These are phyloP conservation scores for Tulasnella sp. DNA, from an alignment of 768 basidiomycete species.

Conservation along the genomic window DNA sequence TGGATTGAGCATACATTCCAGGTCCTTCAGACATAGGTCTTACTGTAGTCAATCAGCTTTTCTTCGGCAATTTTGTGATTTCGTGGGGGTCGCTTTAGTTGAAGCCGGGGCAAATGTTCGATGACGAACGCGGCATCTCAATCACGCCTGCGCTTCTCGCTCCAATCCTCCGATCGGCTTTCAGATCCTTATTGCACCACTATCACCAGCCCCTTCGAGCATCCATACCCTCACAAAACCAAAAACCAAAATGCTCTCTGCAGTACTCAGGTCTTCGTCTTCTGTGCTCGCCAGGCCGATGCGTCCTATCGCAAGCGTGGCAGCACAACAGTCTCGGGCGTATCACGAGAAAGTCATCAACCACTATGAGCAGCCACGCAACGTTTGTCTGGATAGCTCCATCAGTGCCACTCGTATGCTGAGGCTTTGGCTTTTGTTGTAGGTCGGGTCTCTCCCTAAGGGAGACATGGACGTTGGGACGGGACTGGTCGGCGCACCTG, in stretches of 20 bases:
- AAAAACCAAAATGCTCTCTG: constrained; percentile 3
- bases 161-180: background rate
- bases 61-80: background rate
- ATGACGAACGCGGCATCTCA: background rate
- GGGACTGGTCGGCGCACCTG: constrained; percentile 94
- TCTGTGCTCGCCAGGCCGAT: background rate
- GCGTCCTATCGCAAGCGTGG: constrained; percentile 15
- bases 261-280: constrained; percentile 1
- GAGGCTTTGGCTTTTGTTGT: constrained; percentile 18
- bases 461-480: constrained; percentile 86
- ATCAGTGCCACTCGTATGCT: constrained; percentile 37
- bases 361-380: constrained; percentile 95
- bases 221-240: background rate
- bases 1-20: too few relatives aligned
- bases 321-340: constrained; percentile 34
- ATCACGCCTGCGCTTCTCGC: constrained; percentile 2
- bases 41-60: too few relatives aligned
- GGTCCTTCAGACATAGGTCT: too few relatives aligned
- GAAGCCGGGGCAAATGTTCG: background rate
- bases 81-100: background rate
- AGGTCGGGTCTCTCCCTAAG: constrained; percentile 97
- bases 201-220: background rate
- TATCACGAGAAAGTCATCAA: constrained; percentile 97
- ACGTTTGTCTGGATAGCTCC: constrained; percentile 46
- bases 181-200: background rate